These are phyloP conservation scores for Cystofilobasidium ferigula DNA, from an alignment of 768 basidiomycete genomes.

Conservation along the genomic window DNA sequence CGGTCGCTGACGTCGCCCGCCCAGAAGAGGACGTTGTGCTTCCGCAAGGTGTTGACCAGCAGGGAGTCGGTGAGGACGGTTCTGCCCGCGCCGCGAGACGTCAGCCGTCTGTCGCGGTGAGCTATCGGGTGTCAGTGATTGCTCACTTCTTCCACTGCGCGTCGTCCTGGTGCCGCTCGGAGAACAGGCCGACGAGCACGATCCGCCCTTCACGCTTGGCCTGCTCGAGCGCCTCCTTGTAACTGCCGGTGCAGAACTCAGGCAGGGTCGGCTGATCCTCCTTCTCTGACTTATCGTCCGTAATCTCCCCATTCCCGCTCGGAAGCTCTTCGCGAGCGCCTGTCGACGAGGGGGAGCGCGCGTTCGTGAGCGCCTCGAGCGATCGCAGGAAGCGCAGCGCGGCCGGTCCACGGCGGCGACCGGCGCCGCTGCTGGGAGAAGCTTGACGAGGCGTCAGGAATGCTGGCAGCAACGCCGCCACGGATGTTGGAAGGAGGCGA, in stretches of 20 bases:
- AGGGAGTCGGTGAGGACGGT: slow-evolving; percentile 62
- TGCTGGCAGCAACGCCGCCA: background rate
- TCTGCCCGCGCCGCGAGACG: slow-evolving; percentile 38
- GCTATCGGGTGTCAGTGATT: no score
- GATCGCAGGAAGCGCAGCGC: slow-evolving; percentile 15
- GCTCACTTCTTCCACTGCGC: slow-evolving; percentile 70
- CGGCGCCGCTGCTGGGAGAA: background rate
- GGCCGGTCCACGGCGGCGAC: slow-evolving; percentile 1
- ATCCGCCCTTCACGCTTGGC: slow-evolving; percentile 64
- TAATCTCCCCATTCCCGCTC: background rate
- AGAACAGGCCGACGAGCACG: slow-evolving; percentile 70
- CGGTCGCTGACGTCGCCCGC: slow-evolving; percentile 76
- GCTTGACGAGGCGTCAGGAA: slow-evolving; percentile 10
- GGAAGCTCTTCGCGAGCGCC: slow-evolving; percentile 7
- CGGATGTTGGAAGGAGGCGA: background rate
- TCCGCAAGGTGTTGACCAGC: slow-evolving; percentile 57
- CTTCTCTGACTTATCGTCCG: background rate
- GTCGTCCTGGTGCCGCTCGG: slow-evolving; percentile 82
- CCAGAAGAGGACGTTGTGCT: slow-evolving; percentile 75
- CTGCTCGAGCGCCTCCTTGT: slow-evolving; percentile 62
- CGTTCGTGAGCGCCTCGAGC: slow-evolving; percentile 19
- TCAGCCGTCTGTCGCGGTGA: background rate
- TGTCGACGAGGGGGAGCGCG: slow-evolving; percentile 17
- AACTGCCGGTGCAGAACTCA: slow-evolving; percentile 67
- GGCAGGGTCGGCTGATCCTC: slow-evolving; percentile 46